Percentiles rank a stretch among this genome's conserved stretches.
Conservation (phyloP, 2,329 filamentous ascomycete species). For the Botryotinia globosa region DNA sequence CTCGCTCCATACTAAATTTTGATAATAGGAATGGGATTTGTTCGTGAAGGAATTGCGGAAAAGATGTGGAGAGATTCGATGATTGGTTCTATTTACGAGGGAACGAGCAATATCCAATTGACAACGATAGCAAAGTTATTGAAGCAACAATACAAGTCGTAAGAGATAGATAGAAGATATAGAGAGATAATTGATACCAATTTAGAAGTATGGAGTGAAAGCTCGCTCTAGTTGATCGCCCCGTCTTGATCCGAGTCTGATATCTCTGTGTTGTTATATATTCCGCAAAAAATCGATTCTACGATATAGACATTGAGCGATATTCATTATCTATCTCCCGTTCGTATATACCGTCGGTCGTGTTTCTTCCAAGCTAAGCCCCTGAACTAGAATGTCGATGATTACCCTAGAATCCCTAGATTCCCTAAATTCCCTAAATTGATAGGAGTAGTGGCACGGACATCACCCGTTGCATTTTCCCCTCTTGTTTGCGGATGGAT, state of each 20-base stretch:
- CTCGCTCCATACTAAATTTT: constrained; percentile 1
- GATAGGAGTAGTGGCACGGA: constrained; percentile 6
- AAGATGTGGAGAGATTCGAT: constrained; percentile 98
- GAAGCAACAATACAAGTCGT: constrained; percentile 66
- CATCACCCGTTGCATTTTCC: background rate
- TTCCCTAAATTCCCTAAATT: no score
- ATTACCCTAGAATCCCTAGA: background rate
- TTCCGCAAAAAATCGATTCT: background rate
- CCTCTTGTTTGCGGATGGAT: background rate
- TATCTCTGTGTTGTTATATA: background rate
- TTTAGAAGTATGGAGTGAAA: constrained; percentile 10
- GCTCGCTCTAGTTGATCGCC: background rate
- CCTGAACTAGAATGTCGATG: background rate
- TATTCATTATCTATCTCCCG: background rate
- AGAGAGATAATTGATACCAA: constrained; percentile 3
- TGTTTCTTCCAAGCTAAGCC: background rate
- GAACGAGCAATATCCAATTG: constrained; percentile 75
- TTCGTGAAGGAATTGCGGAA: constrained; percentile 92
- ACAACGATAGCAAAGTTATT: constrained; percentile 68
- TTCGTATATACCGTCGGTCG: background rate
- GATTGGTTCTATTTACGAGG: constrained; percentile 97
- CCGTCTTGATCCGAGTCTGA: background rate
- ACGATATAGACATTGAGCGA: background rate
- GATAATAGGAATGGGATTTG: constrained; percentile 76
- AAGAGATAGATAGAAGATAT: background rate